phyloP scores from a whole-genome alignment of 768 basidiomycete genomes.

The Chiua virens region DNA sequence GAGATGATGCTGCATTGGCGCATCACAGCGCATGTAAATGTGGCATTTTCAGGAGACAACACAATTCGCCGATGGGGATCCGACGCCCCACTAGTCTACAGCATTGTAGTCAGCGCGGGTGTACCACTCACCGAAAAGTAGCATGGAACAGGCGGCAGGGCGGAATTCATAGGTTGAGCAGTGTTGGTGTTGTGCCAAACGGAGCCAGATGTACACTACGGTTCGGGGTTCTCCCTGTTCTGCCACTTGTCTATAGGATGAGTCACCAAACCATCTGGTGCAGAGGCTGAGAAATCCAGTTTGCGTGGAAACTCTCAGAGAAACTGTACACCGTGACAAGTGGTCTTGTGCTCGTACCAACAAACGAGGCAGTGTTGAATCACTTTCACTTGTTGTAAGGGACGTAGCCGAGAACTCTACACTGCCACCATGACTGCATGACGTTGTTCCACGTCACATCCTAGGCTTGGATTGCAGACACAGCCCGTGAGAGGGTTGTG shows the following conservation, averaged over 20 bases:
- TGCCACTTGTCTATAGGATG: no score
- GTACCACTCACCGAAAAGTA: slow-evolving; percentile 44
- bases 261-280: background rate
- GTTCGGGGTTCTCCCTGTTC: no score
- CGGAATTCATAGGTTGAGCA: background rate
- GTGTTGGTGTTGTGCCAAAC: no score
- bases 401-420: background rate
- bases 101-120: background rate
- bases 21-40: background rate
- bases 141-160: background rate
- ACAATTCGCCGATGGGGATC: background rate
- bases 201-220: no score
- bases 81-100: background rate
- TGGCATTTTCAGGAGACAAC: background rate
- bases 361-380: slow-evolving; percentile 5
- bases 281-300: background rate
- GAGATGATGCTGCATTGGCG: no score
- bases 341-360: background rate
- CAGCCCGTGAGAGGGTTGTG: no score
- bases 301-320: background rate
- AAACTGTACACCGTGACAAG: background rate
- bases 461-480: background rate
- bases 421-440: background rate
- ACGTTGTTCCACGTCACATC: no score
- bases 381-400: background rate